Base-by-base conservation (phyloP, 2,329 filamentous ascomycete species). In the Aotearoamyces nothofagi region DNA sequence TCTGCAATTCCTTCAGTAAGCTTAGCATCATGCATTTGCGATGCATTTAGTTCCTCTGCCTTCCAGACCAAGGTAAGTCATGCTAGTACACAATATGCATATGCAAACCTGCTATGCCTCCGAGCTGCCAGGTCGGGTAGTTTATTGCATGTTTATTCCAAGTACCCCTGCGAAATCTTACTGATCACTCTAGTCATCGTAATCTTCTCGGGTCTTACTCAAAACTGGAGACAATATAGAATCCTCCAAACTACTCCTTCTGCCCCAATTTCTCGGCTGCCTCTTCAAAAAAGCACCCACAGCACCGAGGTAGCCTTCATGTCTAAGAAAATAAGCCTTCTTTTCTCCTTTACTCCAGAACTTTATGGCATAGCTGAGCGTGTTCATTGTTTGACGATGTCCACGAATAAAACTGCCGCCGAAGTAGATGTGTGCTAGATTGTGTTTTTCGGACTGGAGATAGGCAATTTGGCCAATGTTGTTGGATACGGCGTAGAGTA, bases 381-480 rank as follows among this genome's bases (percentile, higher is more conserved):
- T 96, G 54, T 96, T 92, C 71, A 98, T 98, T 9, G 90, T 98
- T 57, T 96, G 90, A 10, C 80, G 74, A 53, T 98, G 90, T 22
- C 90, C 90, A 23, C 90, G 76, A 49, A 98, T 96, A 51, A 96
- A 98, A 5, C 80, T 90, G 14, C 90, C 90, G 13, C 90, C 90
- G 54, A 98, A 98, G 59, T 98, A 98, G 36, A 98, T 96, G 47
- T 87, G 75, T 38, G 81, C 78, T 15, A 96, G 63, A 25, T 78
- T 70, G 56, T 98, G 87, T 48, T 93, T 90, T 51, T 94, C 86
- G 5, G 83, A 90, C 50, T 96, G 90, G n/a, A 98, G 63, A 52
- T 90, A 94, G 24, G 90, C 84, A 43, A 98, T 92, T 58, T 98
- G 90, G 10, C 90, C 90, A 39, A 96, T 94, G 55, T 96, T 96